Percentiles rank a stretch among this genome's conserved stretches.
Evolutionary conservation across 192 early-diverging fungal genomes (phyloP).

Genomic region (Linnemannia schmuckeri): DNA sequence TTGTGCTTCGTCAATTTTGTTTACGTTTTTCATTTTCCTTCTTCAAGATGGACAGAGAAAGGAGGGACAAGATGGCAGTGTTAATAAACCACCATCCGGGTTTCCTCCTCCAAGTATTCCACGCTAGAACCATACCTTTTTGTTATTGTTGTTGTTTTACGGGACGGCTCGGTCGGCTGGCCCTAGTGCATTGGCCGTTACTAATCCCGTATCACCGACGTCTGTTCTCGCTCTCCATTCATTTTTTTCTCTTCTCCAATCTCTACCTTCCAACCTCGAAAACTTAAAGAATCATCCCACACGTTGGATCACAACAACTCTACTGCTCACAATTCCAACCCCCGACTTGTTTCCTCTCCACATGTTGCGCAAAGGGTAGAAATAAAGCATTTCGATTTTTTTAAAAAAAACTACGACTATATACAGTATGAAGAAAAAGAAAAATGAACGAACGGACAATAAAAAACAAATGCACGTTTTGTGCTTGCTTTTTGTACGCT

Average conservation of each 20-base stretch:
- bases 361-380: not conserved
- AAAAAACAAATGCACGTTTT: not conserved
- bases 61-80: no score
- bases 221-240: not conserved
- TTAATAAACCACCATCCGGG: no score
- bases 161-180: not conserved
- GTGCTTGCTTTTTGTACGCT: not conserved
- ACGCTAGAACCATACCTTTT: no score
- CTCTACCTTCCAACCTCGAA: no score
- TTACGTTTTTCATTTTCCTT: not conserved
- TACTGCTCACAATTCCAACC: not conserved
- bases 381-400: not conserved
- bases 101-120: no score
- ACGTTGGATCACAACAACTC: no score
- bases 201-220: slow-evolving; percentile 5
- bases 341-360: not conserved
- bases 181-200: not conserved
- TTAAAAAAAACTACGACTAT: not conserved
- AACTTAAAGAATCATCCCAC: no score
- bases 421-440: not conserved
- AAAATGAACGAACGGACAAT: not conserved
- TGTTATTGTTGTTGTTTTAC: not conserved
- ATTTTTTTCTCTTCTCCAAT: not conserved
- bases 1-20: not conserved
- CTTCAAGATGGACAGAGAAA: not conserved